These are phyloP conservation scores for Chionographis japonica DNA, from an alignment of 106 monocot species.

Conservation along the genomic window DNA sequence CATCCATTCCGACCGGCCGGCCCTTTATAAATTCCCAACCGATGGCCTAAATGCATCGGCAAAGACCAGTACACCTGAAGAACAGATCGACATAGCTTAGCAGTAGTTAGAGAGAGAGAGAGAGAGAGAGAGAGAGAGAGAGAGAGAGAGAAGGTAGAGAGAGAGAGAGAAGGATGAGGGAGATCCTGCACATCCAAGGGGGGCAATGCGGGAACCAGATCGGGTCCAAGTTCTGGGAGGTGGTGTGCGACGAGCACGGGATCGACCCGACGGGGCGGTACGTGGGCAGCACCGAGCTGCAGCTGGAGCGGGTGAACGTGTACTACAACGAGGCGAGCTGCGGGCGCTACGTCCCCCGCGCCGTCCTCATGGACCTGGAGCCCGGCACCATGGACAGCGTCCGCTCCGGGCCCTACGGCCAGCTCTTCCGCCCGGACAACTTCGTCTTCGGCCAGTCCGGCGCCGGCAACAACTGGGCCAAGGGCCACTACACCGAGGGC, in stretches of 20 bases:
- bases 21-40: too few species aligned
- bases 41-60: too few species aligned
- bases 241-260: constrained; percentile 79
- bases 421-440: constrained; percentile 55
- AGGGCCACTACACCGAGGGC: constrained; percentile 67
- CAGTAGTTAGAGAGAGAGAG: too few species aligned
- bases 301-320: constrained; percentile 55
- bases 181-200: constrained; percentile 80
- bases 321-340: constrained; percentile 62
- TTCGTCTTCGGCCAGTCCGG: constrained; percentile 58
- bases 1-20: too few species aligned
- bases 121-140: constrained; percentile 16
- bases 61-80: too few species aligned
- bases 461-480: constrained; percentile 77
- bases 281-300: constrained; percentile 22
- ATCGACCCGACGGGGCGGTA: constrained; percentile 34
- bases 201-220: constrained; percentile 93
- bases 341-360: constrained; percentile 37
- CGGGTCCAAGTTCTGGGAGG: constrained; percentile 91
- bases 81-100: too few species aligned
- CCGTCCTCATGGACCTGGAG: constrained; percentile 54
- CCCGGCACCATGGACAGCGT: constrained; percentile 54
- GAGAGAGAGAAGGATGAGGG: constrained; percentile 36
- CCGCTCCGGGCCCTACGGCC: constrained; percentile 40
- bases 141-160: constrained; percentile 30